A percentile compares a stretch with the other conserved stretches of the same genome.
Conservation (phyloP, 176 grass and related monocot genomes). For the Oryza punctata region DNA sequence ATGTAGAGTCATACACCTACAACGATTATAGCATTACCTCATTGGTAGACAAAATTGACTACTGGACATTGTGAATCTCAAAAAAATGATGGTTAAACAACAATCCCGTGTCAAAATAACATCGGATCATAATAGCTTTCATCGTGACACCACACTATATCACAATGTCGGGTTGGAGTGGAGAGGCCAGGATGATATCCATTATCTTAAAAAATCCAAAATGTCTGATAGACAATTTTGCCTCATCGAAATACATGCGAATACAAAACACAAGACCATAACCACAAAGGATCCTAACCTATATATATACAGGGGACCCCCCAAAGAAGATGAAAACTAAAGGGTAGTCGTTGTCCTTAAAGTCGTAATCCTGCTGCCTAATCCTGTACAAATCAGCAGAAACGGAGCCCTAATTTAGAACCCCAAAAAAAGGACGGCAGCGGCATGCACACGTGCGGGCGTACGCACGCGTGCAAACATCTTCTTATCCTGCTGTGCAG, state of each 20-base stretch:
- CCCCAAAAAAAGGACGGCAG: background rate
- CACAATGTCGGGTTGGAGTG: too few relatives aligned
- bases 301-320: background rate
- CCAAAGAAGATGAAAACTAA: background rate
- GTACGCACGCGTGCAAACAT: constrained; percentile 18
- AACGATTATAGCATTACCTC: too few relatives aligned
- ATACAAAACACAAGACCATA: background rate
- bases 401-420: background rate
- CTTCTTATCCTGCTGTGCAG: constrained; percentile 37
- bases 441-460: constrained; percentile 30
- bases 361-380: constrained; percentile 33
- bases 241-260: background rate
- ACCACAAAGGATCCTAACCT: background rate
- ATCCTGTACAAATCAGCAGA: background rate
- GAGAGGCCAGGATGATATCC: too few relatives aligned
- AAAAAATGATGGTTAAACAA: too few relatives aligned
- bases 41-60: too few relatives aligned
- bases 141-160: too few relatives aligned
- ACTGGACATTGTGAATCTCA: too few relatives aligned
- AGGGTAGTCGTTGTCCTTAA: constrained; percentile 15
- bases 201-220: too few relatives aligned
- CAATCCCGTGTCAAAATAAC: too few relatives aligned
- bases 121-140: too few relatives aligned
- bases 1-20: too few relatives aligned
- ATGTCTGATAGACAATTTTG: background rate